Conservation (phyloP, 208 protist species). For the Acanthamoeba royreba region DNA sequence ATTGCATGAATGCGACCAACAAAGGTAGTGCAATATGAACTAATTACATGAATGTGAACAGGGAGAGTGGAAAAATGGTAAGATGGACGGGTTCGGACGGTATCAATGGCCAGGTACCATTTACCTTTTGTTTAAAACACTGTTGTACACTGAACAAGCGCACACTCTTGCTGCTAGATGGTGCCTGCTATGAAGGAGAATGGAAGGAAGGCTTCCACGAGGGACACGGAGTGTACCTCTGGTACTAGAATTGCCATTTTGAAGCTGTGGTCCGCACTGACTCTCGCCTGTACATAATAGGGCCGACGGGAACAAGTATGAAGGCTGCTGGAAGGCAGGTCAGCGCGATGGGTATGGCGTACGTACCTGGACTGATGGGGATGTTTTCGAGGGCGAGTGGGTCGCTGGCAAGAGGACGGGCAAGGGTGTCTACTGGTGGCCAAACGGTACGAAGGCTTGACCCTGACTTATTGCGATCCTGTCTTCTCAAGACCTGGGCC, state of each 20-base stretch:
- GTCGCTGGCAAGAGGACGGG: conserved; percentile 5
- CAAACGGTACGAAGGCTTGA: background rate
- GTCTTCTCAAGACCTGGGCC: background rate
- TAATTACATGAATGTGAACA: no score
- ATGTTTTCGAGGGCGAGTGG: conserved; percentile 40
- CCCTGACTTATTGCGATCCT: background rate
- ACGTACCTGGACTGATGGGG: background rate
- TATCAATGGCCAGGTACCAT: background rate
- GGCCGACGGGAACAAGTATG: conserved; percentile 44
- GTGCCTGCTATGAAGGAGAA: background rate
- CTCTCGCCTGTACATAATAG: background rate
- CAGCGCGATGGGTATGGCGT: conserved; percentile 43
- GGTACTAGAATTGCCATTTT: background rate
- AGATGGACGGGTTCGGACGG: background rate
- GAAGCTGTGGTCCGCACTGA: background rate
- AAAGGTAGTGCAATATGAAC: no score
- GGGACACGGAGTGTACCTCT: background rate
- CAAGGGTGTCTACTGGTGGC: conserved; percentile 26
- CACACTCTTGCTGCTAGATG: background rate
- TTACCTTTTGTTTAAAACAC: background rate
- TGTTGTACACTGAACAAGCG: background rate
- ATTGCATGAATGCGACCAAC: no score
- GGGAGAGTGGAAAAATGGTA: conserved; percentile 37
- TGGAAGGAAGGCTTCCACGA: conserved; percentile 16
- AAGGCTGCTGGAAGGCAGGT: background rate